A percentile compares a stretch with the other conserved stretches of the same genome.
phyloP scores from a whole-genome alignment of 108 stramenopile genomes.

The Nitzschia inconspicua region DNA sequence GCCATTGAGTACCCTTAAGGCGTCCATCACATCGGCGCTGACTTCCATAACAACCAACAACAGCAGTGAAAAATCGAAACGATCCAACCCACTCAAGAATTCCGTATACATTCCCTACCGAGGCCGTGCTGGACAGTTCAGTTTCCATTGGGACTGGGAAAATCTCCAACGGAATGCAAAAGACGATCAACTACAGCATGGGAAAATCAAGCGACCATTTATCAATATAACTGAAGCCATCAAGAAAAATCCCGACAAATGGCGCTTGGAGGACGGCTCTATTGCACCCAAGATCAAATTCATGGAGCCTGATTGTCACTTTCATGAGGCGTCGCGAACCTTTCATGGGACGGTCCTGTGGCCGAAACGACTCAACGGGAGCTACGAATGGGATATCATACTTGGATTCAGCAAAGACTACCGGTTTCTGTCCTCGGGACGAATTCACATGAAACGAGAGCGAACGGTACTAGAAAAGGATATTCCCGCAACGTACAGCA shows the following conservation, averaged over 20 bases:
- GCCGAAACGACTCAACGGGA: constrained; percentile 15
- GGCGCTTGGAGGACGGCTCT: constrained; percentile 14
- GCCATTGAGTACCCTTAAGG: background rate
- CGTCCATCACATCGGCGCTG: background rate
- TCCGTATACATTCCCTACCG: constrained; percentile 22
- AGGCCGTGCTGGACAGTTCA: constrained; percentile 17
- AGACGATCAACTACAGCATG: background rate
- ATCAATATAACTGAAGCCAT: constrained; percentile 13
- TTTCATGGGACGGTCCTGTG: constrained; percentile 48
- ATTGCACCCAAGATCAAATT: constrained; percentile 6
- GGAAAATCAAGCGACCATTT: constrained; percentile 10
- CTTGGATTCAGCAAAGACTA: constrained; percentile 51
- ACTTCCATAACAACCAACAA: background rate
- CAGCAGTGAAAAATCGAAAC: too few relatives aligned
- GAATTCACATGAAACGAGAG: constrained; percentile 30
- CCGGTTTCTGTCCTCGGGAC: constrained; percentile 44
- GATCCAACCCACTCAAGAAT: background rate
- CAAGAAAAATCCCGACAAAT: constrained; percentile 12
- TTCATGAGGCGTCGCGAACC: constrained; percentile 44
- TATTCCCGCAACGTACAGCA: background rate
- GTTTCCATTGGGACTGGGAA: constrained; percentile 37
- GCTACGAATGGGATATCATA: constrained; percentile 34
- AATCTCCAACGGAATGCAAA: background rate
- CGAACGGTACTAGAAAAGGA: background rate
- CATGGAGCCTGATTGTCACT: constrained; percentile 42